Conservation (phyloP, 108 stramenopile genomes). For the Skeletonema marinoi region DNA sequence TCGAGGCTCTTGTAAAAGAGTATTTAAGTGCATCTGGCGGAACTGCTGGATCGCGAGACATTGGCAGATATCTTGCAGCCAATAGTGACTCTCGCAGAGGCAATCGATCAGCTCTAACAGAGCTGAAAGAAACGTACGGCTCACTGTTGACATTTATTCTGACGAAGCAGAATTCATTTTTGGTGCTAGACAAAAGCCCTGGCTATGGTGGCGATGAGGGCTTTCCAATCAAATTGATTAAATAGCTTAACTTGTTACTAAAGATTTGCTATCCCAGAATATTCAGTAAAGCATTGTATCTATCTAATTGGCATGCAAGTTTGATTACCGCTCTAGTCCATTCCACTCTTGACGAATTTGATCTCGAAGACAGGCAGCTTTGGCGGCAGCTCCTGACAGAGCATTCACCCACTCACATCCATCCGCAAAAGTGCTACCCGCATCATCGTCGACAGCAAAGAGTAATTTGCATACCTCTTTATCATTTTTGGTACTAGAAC, state of each 20-base stretch:
- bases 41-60: constrained; percentile 65
- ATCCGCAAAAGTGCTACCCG: constrained; percentile 34
- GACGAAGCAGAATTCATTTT: constrained; percentile 15
- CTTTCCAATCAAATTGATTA: constrained; percentile 21
- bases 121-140: constrained; percentile 52
- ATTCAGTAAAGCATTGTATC: background rate
- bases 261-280: background rate
- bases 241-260: background rate
- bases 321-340: background rate
- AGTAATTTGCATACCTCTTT: background rate
- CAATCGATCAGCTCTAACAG: constrained; percentile 44
- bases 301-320: background rate
- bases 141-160: constrained; percentile 34
- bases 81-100: constrained; percentile 39
- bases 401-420: constrained; percentile 41
- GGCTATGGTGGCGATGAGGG: constrained; percentile 20
- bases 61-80: constrained; percentile 73
- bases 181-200: constrained; percentile 23
- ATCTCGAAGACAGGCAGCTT: constrained; percentile 4
- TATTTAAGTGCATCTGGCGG: constrained; percentile 76
- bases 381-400: background rate
- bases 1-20: constrained; percentile 62
- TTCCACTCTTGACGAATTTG: constrained; percentile 17
- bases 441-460: constrained; percentile 37
- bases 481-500: background rate